These are phyloP conservation scores for Yarrowia phangngaensis DNA, from an alignment of 805 yeast species.

Conservation along the genomic window DNA sequence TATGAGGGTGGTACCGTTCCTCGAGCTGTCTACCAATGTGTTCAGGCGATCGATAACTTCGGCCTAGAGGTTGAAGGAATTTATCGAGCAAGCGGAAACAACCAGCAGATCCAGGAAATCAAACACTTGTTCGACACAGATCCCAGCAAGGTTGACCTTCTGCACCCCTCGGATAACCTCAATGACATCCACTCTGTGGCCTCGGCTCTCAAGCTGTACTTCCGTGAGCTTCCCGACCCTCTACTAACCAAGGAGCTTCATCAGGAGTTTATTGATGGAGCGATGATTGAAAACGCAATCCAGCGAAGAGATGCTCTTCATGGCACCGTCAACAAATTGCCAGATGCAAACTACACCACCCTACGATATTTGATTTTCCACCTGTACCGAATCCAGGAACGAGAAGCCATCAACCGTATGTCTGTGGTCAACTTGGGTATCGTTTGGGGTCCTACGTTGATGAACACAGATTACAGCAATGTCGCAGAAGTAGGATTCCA, in stretches of 20 bases:
- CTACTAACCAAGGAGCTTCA: constrained; percentile 63
- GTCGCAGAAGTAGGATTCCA: constrained; percentile 73
- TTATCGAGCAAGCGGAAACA: constrained; percentile 80
- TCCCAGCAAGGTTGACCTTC: constrained; percentile 53
- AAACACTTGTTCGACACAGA: constrained; percentile 60
- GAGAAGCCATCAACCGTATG: constrained; percentile 72
- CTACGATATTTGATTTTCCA: constrained; percentile 81
- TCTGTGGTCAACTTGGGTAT: constrained; percentile 73
- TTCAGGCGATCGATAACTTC: constrained; percentile 75
- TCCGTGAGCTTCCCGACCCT: constrained; percentile 82
- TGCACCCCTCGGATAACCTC: constrained; percentile 54
- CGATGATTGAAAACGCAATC: constrained; percentile 58
- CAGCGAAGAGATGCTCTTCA: constrained; percentile 73
- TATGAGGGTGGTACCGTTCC: constrained; percentile 92
- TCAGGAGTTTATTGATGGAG: constrained; percentile 62
- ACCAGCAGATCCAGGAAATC: constrained; percentile 66
- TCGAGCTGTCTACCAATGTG: constrained; percentile 80
- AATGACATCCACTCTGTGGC: constrained; percentile 90
- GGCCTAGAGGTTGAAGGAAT: constrained; percentile 88
- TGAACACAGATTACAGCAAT: constrained; percentile 60
- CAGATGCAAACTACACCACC: constrained; percentile 94
- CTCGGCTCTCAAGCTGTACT: constrained; percentile 76
- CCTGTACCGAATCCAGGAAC: constrained; percentile 63
- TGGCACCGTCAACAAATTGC: constrained; percentile 79
- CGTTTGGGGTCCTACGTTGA: constrained; percentile 91